Evolutionary conservation across 441 rosid species (phyloP), one percentile per base, ranked within the genome.

Genomic region (Mallotus repandus): DNA sequence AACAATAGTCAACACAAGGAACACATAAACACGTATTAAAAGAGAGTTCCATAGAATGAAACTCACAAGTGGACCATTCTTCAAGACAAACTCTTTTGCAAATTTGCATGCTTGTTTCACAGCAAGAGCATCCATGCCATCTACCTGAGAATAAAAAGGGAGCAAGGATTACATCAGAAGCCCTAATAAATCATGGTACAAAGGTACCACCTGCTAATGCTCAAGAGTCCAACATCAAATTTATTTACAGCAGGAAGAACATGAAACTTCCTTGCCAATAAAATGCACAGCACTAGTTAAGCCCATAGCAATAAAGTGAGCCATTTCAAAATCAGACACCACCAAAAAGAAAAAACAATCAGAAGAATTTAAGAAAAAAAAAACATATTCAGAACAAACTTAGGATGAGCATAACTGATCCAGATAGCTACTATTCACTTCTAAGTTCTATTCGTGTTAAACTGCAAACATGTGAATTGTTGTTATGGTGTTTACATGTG

Each of bases 81-180:
- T 93, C 77, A 91, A 84, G 8, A 85, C 97, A 78, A 87, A 87
- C 80, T 91, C 97, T 87, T 95, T 95, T 21, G 99, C 98, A 76
- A 91, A 93, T 81, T 86, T 88, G 87, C 98, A 95, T 8, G 97
- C 98, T 79, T 95, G 97, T 73, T 95, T 95, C 82, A 95, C 99
- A 69, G 97, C 97, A 59, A 95, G 75, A 52, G 78, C 95, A 86
- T 95, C 99, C 99, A 95, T 95, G 69, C 98, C 99, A 81, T 91
- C 99, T 72, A 95, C 98, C 98, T 95, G 81, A 49, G 73, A 70
- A 70, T 72, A 68, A 43, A 41, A 9, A 25, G 0, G 29, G 29
- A 25, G 2, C 29, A 48, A 49, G 18, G 32, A 71, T 38, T 41
- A 55, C 58, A 49, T 58, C 21, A 41, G 9, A 52, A 41, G 14